Conservation (phyloP, 768 basidiomycete species). For the Crucibulum laeve region DNA sequence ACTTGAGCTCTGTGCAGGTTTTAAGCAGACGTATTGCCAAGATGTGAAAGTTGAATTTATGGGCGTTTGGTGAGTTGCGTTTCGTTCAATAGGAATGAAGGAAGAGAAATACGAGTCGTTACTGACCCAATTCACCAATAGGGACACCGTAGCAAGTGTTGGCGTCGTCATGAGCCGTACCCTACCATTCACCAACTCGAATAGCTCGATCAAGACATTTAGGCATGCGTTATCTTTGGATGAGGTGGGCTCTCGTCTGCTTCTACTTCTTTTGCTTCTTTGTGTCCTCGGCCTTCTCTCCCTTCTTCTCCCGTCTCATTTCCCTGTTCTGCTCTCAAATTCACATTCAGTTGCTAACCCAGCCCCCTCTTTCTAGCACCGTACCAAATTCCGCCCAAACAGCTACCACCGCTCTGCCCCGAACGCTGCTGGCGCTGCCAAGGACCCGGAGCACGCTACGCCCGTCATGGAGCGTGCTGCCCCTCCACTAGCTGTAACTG, state of each 20-base stretch:
- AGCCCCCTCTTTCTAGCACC: conserved; percentile 37
- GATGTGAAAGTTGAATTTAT: conserved; percentile 73
- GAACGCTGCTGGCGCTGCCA: conserved; percentile 11
- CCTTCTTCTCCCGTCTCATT: no score
- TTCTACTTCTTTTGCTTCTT: background rate
- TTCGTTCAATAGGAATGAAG: background rate
- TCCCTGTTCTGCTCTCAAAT: no score
- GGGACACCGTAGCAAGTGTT: conserved; percentile 81
- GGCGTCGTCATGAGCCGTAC: conserved; percentile 56
- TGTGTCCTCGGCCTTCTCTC: no score
- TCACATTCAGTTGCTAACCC: no score
- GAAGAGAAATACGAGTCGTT: background rate
- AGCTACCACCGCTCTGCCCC: conserved; percentile 47
- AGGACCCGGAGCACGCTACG: conserved; percentile 22
- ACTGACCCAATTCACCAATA: conserved; percentile 12
- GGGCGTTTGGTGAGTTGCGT: conserved; percentile 61
- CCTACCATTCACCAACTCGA: conserved; percentile 65
- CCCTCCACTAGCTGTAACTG: background rate
- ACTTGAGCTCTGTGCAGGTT: conserved; percentile 50
- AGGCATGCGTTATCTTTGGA: conserved; percentile 77
- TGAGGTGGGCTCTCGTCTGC: conserved; percentile 55
- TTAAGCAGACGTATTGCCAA: conserved; percentile 69
- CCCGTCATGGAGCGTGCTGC: conserved; percentile 3
- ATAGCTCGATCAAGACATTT: conserved; percentile 63
- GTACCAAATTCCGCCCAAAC: conserved; percentile 63